Conservation (phyloP, 2,329 filamentous ascomycete species). For the Grosmannia serpens region DNA sequence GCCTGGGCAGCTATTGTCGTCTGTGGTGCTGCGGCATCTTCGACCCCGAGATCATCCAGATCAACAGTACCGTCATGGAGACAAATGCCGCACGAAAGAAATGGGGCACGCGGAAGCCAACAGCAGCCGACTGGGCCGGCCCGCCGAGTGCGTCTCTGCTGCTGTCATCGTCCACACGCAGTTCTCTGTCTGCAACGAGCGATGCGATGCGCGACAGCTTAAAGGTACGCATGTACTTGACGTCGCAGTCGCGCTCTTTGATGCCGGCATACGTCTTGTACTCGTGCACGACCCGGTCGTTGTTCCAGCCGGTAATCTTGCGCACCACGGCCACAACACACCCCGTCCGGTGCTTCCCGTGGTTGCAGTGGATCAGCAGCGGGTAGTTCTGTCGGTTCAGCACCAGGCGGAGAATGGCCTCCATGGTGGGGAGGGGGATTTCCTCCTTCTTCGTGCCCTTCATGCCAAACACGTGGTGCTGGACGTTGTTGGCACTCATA, state of each 20-base stretch:
- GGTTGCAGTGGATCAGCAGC: slow-evolving; percentile 83
- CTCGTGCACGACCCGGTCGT: slow-evolving; percentile 54
- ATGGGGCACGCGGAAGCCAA: slow-evolving; percentile 19
- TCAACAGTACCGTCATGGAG: slow-evolving; percentile 26
- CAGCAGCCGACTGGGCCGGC: neutral
- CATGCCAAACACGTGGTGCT: slow-evolving; percentile 65
- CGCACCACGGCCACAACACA: slow-evolving; percentile 76
- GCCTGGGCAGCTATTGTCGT: neutral
- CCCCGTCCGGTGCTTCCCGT: slow-evolving; percentile 85
- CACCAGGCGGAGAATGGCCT: slow-evolving; percentile 57
- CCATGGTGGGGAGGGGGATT: slow-evolving; percentile 57
- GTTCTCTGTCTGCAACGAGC: slow-evolving; percentile 14
- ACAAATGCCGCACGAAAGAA: slow-evolving; percentile 34
- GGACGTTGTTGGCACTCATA: slow-evolving; percentile 54
- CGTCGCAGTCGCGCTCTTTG: slow-evolving; percentile 48
- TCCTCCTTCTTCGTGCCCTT: slow-evolving; percentile 77
- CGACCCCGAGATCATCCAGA: slow-evolving; percentile 24
- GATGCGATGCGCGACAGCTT: slow-evolving; percentile 25
- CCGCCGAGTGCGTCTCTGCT: neutral
- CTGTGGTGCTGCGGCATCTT: slow-evolving; percentile 7
- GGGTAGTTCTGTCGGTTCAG: slow-evolving; percentile 66
- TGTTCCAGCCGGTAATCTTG: slow-evolving; percentile 57
- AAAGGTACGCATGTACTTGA: slow-evolving; percentile 46
- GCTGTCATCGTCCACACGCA: neutral
- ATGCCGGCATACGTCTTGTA: slow-evolving; percentile 56